Evolutionary conservation across 2,329 filamentous ascomycete species (phyloP).

Genomic region (Epichloe sibirici): DNA sequence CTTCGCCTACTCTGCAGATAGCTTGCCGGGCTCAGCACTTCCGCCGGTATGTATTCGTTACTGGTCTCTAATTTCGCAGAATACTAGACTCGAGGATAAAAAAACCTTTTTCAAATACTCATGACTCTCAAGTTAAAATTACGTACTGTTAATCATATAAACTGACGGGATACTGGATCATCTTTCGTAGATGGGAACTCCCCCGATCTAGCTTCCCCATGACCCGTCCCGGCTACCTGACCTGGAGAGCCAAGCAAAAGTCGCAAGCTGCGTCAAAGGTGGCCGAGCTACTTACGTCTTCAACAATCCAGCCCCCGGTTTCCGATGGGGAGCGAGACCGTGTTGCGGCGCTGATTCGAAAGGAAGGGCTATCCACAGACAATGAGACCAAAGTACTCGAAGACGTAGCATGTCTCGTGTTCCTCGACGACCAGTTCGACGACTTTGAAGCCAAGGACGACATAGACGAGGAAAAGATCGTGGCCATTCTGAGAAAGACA

Average conservation of each 20-base stretch:
- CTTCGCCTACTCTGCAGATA: slow-evolving; percentile 56
- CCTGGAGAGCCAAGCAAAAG: slow-evolving; percentile 67
- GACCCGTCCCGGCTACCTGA: slow-evolving; percentile 63
- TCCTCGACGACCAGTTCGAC: slow-evolving; percentile 78
- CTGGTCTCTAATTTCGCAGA: no score
- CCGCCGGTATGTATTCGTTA: slow-evolving; percentile 34
- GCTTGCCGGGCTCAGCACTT: slow-evolving; percentile 81
- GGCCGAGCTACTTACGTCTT: slow-evolving; percentile 39
- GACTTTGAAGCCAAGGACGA: slow-evolving; percentile 57
- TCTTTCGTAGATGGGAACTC: slow-evolving; percentile 57
- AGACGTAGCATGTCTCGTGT: slow-evolving; percentile 78
- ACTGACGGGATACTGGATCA: background rate
- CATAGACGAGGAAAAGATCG: slow-evolving; percentile 63
- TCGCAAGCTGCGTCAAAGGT: slow-evolving; percentile 45
- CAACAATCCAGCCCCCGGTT: slow-evolving; percentile 25
- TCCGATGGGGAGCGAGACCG: slow-evolving; percentile 41
- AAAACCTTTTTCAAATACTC: no score
- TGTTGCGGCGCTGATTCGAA: slow-evolving; percentile 62
- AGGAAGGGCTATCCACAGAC: slow-evolving; percentile 54
- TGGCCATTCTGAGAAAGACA: slow-evolving; percentile 59
- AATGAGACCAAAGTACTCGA: slow-evolving; percentile 63
- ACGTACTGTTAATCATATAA: background rate
- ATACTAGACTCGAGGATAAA: no score
- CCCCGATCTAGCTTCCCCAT: slow-evolving; percentile 61
- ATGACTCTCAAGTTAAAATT: no score